Base-by-base conservation (phyloP, 495 filamentous ascomycete genomes). In the Entonaema liquescens region DNA sequence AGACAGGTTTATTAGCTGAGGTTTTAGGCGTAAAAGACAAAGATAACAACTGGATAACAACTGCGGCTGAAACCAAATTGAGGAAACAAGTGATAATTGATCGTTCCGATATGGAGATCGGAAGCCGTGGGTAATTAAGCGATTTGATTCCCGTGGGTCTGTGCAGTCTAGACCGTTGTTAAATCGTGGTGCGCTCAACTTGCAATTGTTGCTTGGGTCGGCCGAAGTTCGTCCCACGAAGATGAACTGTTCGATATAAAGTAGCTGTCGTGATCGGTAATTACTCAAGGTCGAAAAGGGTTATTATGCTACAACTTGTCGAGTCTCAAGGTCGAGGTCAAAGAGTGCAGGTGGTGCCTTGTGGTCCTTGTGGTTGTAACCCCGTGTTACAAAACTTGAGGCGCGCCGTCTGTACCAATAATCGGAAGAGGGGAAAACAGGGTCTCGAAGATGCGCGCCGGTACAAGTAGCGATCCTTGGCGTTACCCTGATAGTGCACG, bases 341-440 rank as follows among this genome's bases (percentile, higher is more conserved):
- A 66, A 68, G 65, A 61, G 70, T 73, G 54, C 52, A 62, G 60
- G 60, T 47, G 57, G 65, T 72, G 54, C 60, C 67, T 68, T 61
- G 65, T 47, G 57, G 65, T 72, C 47, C 60, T 65, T 68, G 40
- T 52, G 50, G 50, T 55, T 65, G 61, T 42, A 65, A 68, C 65
- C 26, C 56, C 49, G 65, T 68, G 70, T 73, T 68, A 73, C 65
- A 59, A 57, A 59, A 50, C 50, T 62, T 54, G 53, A 68, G 65
- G 64, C 65, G 56, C 57, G 50, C 29, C 49, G 62, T 61, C 35
- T 25, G 29, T 60, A 58, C 47, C 65, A 62, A 57, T 55, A 42
- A 31, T 42, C 50, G 57, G 23, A n/a, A 56, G 38, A 56, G 33
- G 35, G 62, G 35, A 19, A 59, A 55, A 67, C 63, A 64, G 53